These are phyloP conservation scores for Bonia amplexicaulis DNA, from an alignment of 176 grass and related monocot species.

Conservation along the genomic window DNA sequence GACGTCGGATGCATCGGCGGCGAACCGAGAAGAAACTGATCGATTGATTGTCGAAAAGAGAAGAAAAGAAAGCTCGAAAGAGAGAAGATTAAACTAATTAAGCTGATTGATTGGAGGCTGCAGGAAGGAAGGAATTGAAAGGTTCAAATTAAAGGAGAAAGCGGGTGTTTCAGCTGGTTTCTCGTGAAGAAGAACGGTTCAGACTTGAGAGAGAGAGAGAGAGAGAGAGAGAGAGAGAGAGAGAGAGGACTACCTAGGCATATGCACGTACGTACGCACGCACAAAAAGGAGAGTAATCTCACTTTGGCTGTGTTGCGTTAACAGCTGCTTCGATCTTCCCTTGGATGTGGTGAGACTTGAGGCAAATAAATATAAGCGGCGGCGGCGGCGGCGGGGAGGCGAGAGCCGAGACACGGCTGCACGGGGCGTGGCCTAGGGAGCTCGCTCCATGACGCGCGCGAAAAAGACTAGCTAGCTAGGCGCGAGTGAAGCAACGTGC, in stretches of 20 bases:
- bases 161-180: not conserved
- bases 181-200: not conserved
- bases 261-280: not conserved
- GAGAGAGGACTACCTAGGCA: not conserved
- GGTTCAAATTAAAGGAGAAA: not conserved
- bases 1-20: not conserved
- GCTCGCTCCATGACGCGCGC: not conserved
- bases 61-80: not conserved
- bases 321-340: not conserved
- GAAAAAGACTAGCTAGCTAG: not conserved
- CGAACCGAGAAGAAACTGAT: not conserved
- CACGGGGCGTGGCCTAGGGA: too few relatives aligned
- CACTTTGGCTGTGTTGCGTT: not conserved
- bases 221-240: too few relatives aligned
- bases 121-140: too few relatives aligned
- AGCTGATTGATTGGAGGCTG: not conserved
- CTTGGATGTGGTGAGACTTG: not conserved
- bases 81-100: not conserved
- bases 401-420: not conserved
- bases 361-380: not conserved
- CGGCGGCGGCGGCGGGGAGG: not conserved
- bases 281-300: not conserved
- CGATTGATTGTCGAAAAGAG: not conserved
- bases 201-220: not conserved
- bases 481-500: not conserved